Percentiles rank a stretch among this genome's conserved stretches.
These are phyloP conservation scores for Puccinia novopanici DNA, from an alignment of 1,284 basidiomycete genomes.

Conservation along the genomic window DNA sequence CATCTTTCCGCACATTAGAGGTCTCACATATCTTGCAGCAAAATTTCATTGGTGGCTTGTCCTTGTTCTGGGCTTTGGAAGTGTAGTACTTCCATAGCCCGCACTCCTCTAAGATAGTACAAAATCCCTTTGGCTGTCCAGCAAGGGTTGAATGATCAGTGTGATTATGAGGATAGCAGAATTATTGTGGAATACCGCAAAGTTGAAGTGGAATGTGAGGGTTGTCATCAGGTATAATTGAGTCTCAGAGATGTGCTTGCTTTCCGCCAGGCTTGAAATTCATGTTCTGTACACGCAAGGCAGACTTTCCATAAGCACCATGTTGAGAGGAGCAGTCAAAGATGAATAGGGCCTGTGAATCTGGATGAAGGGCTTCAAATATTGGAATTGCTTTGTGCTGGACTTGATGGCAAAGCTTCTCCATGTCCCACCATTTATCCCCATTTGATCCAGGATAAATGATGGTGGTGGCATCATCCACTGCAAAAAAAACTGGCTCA, in stretches of 20 bases:
- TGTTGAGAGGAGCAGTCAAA: not conserved
- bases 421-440: slow-evolving; percentile 16
- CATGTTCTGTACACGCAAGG: slow-evolving; percentile 22
- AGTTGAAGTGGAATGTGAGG: not conserved
- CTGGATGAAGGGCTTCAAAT: not conserved
- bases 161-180: not conserved
- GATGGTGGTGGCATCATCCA: too few species aligned
- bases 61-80: too few species aligned
- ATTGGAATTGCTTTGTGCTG: not conserved
- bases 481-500: too few species aligned
- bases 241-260: not conserved
- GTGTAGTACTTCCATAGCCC: slow-evolving; percentile 2
- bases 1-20: slow-evolving; percentile 7
- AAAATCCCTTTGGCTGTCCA: not conserved
- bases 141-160: not conserved
- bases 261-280: slow-evolving; percentile 11
- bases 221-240: not conserved
- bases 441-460: not conserved
- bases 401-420: not conserved
- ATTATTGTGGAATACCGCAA: not conserved
- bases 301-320: not conserved
- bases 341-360: not conserved
- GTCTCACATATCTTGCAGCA: not conserved
- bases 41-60: slow-evolving; percentile 3
- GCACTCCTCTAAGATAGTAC: not conserved